phyloP scores from a whole-genome alignment of 805 yeast genomes.

The Debaryomyces prosopidis region DNA sequence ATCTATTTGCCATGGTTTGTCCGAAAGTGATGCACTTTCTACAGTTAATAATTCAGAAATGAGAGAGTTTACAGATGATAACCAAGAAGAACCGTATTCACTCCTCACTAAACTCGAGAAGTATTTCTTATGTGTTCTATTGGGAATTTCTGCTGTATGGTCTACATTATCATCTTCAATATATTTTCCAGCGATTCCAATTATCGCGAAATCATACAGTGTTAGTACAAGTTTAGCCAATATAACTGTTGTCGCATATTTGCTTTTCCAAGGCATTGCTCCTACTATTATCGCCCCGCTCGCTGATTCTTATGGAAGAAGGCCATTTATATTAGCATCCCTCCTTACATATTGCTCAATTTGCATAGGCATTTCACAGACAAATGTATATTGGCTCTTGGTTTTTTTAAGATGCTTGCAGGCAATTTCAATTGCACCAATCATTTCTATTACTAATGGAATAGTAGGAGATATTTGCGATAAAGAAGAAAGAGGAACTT shows the following conservation, averaged over 20 bases:
- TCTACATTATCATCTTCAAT: constrained; percentile 73
- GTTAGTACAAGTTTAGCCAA: constrained; percentile 60
- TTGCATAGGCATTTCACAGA: constrained; percentile 61
- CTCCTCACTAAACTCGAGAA: constrained; percentile 32
- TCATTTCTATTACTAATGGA: constrained; percentile 66
- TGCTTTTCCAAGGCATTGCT: constrained; percentile 68
- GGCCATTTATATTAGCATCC: constrained; percentile 64
- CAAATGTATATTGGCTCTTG: constrained; percentile 54
- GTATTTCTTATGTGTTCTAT: constrained; percentile 32
- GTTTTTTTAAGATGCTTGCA: constrained; percentile 66
- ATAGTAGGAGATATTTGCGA: constrained; percentile 69
- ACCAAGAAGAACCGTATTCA: too few relatives aligned
- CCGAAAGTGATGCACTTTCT: too few relatives aligned
- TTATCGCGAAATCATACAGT: constrained; percentile 51
- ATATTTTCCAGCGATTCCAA: constrained; percentile 71
- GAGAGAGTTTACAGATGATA: too few relatives aligned
- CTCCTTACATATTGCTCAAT: too few relatives aligned
- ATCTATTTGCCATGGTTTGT: too few relatives aligned
- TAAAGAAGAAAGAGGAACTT: constrained; percentile 63
- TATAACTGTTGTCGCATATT: constrained; percentile 71
- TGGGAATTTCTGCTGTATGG: constrained; percentile 53
- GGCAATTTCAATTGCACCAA: constrained; percentile 71
- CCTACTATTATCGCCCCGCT: constrained; percentile 68
- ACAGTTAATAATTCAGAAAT: too few relatives aligned
- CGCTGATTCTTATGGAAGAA: constrained; percentile 68